These are phyloP conservation scores for Kodamaea restingae DNA, from an alignment of 805 yeast species.

Conservation along the genomic window DNA sequence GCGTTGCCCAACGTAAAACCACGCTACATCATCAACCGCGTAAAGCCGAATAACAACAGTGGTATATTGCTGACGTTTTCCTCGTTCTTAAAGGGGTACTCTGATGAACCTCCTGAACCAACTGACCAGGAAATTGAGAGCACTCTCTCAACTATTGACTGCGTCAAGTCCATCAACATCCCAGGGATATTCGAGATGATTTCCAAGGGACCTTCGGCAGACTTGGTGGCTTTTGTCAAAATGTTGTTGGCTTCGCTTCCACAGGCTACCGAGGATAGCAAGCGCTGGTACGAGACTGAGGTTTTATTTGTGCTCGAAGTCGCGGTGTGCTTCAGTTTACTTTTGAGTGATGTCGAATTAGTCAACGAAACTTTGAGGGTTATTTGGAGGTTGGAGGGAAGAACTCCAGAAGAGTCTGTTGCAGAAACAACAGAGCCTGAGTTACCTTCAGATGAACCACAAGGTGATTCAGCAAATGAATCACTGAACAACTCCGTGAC, in stretches of 20 bases:
- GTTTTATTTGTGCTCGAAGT: conserved; percentile 47
- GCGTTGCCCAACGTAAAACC: conserved; percentile 62
- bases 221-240: conserved; percentile 29
- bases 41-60: conserved; percentile 62
- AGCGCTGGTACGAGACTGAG: conserved; percentile 44
- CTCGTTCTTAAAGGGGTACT: conserved; percentile 80
- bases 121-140: conserved; percentile 88
- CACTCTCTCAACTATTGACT: conserved; percentile 77
- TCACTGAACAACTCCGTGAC: too few species aligned
- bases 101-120: conserved; percentile 88
- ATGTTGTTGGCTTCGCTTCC: conserved; percentile 29
- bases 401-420: too few species aligned
- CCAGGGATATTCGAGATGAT: conserved; percentile 52
- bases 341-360: conserved; percentile 23
- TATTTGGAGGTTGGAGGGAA: conserved; percentile 7
- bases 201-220: conserved; percentile 31
- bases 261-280: conserved; percentile 22
- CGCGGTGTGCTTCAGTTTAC: conserved; percentile 33
- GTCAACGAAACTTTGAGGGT: conserved; percentile 4
- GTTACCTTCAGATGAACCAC: too few species aligned
- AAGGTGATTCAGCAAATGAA: too few species aligned
- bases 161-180: conserved; percentile 68
- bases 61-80: conserved; percentile 90
- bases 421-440: too few species aligned
- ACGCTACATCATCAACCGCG: conserved; percentile 57